Conservation (phyloP, 495 filamentous ascomycete species). For the Penicillium argentinense region DNA sequence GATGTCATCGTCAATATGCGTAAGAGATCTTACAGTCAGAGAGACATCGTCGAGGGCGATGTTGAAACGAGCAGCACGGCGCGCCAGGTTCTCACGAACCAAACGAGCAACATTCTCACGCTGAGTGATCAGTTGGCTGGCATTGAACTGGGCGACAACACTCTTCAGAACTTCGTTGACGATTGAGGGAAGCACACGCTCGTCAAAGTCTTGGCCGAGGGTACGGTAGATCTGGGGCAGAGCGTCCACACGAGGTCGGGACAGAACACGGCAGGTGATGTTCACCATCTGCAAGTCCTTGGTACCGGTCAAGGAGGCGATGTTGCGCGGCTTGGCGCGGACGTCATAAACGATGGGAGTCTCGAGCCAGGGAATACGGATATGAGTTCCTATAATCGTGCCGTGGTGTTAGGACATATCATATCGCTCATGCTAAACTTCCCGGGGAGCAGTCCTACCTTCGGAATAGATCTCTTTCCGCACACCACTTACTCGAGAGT, state of each 20-base stretch:
- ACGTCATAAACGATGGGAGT: slow-evolving; percentile 97
- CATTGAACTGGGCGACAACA: slow-evolving; percentile 98
- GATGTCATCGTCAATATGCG: not conserved
- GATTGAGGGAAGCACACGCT: slow-evolving; percentile 93
- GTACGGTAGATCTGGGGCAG: slow-evolving; percentile 97
- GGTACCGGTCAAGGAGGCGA: slow-evolving; percentile 95
- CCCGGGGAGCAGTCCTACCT: slow-evolving; percentile 58
- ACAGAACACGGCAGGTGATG: slow-evolving; percentile 99
- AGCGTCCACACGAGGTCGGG: slow-evolving; percentile 79
- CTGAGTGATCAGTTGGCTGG: slow-evolving; percentile 96
- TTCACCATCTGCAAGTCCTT: slow-evolving; percentile 99
- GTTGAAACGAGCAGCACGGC: slow-evolving; percentile 92
- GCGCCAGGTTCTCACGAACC: slow-evolving; percentile 88
- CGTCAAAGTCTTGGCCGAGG: slow-evolving; percentile 93
- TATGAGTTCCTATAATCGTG: slow-evolving; percentile 71
- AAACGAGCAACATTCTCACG: slow-evolving; percentile 91
- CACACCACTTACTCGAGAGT: slow-evolving; percentile 89
- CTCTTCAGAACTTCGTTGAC: slow-evolving; percentile 99
- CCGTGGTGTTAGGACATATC: slow-evolving; percentile 19
- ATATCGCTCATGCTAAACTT: slow-evolving; percentile 7
- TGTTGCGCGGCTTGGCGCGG: slow-evolving; percentile 93
- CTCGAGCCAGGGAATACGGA: slow-evolving; percentile 94
- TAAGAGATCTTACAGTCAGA: slow-evolving; percentile 69
- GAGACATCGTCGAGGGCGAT: slow-evolving; percentile 98
- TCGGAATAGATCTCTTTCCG: slow-evolving; percentile 94